Evolutionary conservation across 345 rosid genomes (phyloP).

Genomic region (Populus tremula): DNA sequence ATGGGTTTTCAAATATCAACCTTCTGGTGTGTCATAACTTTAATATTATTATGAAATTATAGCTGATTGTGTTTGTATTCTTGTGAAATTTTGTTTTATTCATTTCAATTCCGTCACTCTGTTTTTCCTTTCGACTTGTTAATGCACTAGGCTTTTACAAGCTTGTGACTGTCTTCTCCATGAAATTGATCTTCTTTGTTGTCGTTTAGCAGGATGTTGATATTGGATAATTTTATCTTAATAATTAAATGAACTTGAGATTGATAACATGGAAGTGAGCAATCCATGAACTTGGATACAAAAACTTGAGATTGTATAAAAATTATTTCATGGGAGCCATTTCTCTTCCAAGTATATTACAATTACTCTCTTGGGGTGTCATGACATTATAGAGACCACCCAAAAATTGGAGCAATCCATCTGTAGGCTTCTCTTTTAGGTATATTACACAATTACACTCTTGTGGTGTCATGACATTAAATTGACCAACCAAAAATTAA

Average conservation of each 20-base stretch:
- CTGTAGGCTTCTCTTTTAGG: background rate
- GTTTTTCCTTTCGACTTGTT: background rate
- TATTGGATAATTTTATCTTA: background rate
- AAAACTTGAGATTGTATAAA: too few species aligned
- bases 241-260: background rate
- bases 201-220: background rate
- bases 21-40: slow-evolving; percentile 57
- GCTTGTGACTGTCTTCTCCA: background rate
- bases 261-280: background rate
- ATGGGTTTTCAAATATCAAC: slow-evolving; percentile 66
- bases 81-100: background rate
- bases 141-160: background rate
- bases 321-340: too few species aligned
- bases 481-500: too few species aligned
- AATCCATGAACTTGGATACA: too few species aligned
- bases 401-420: too few species aligned
- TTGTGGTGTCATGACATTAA: too few species aligned
- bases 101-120: background rate
- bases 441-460: too few species aligned
- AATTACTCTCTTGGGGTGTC: too few species aligned
- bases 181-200: background rate
- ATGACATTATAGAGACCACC: too few species aligned
- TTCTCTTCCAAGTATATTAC: too few species aligned
- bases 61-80: background rate
- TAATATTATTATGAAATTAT: slow-evolving; percentile 7